A percentile compares a stretch with the other conserved stretches of the same genome.
Evolutionary conservation across 768 basidiomycete genomes (phyloP).

Genomic region (Hygrocybe punicea): DNA sequence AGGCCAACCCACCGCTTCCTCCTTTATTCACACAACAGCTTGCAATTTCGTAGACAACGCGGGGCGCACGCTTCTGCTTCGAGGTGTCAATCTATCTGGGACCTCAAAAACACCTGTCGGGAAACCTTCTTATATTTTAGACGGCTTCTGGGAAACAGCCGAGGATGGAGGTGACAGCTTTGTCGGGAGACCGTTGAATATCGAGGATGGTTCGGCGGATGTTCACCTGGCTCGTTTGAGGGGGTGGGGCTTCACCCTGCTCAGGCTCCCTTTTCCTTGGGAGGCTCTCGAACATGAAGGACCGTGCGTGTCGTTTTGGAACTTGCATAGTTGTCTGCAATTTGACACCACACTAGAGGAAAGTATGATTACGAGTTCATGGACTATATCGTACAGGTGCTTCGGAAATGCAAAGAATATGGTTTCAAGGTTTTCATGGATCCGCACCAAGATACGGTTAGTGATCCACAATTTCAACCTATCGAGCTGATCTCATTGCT

Average conservation of each 20-base stretch:
- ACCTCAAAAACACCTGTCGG: constrained; percentile 80
- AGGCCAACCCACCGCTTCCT: constrained; percentile 42
- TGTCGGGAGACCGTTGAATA: constrained; percentile 69
- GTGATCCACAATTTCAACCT: constrained; percentile 23
- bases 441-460: constrained; percentile 91
- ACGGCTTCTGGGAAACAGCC: constrained; percentile 80
- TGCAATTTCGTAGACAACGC: constrained; percentile 69
- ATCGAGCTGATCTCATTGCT: neutral
- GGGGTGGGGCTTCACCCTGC: constrained; percentile 91
- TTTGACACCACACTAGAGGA: constrained; percentile 48
- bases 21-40: constrained; percentile 63
- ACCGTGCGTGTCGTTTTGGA: constrained; percentile 64
- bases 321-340: constrained; percentile 5
- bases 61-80: constrained; percentile 75
- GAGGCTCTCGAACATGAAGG: constrained; percentile 91
- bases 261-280: constrained; percentile 89
- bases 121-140: constrained; percentile 61
- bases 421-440: constrained; percentile 93
- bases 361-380: constrained; percentile 89
- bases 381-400: constrained; percentile 82
- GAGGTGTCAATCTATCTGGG: constrained; percentile 94
- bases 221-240: constrained; percentile 79
- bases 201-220: constrained; percentile 84
- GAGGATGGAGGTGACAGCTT: constrained; percentile 70
- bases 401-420: constrained; percentile 88